Percentiles rank a stretch among this genome's conserved stretches.
Evolutionary conservation across 495 filamentous ascomycete species (phyloP).

Genomic region (Podospora didyma): DNA sequence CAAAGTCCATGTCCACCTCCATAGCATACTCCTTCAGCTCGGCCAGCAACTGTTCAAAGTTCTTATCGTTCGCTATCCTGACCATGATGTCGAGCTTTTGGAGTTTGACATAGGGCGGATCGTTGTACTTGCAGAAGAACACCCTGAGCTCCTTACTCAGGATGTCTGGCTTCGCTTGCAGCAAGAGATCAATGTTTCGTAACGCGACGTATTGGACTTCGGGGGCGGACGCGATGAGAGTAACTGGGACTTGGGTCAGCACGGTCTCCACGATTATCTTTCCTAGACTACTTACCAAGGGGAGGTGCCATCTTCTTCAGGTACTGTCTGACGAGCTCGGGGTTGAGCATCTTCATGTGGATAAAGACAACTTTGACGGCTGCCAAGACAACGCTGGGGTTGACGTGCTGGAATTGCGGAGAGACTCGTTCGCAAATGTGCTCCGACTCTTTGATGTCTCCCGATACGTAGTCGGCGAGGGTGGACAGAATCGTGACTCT

Average conservation of each 20-base stretch:
- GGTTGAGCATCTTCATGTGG: conserved; percentile 82
- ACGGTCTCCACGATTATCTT: neutral
- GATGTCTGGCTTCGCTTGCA: conserved; percentile 95
- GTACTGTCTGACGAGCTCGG: conserved; percentile 75
- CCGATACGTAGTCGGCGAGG: conserved; percentile 79
- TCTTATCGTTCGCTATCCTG: conserved; percentile 95
- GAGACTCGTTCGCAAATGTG: conserved; percentile 96
- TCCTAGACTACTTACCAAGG: conserved; percentile 56
- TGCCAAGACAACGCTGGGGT: conserved; percentile 91
- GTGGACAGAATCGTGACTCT: conserved; percentile 89
- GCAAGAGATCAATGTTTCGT: conserved; percentile 88
- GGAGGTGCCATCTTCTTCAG: conserved; percentile 98
- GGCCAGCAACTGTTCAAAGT: conserved; percentile 88
- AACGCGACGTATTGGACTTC: conserved; percentile 98
- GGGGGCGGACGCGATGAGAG: conserved; percentile 88
- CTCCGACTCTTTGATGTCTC: conserved; percentile 91
- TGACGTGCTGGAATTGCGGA: conserved; percentile 98
- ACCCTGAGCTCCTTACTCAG: conserved; percentile 95
- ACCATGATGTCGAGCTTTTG: conserved; percentile 99
- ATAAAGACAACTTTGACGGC: conserved; percentile 97
- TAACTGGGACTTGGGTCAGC: conserved; percentile 56
- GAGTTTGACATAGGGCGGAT: conserved; percentile 95
- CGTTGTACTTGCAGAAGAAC: conserved; percentile 99
- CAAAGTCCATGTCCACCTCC: conserved; percentile 99
- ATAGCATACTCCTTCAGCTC: conserved; percentile 96